phyloP scores from a whole-genome alignment of 257 asterid species.

The Fraxinus excelsior region DNA sequence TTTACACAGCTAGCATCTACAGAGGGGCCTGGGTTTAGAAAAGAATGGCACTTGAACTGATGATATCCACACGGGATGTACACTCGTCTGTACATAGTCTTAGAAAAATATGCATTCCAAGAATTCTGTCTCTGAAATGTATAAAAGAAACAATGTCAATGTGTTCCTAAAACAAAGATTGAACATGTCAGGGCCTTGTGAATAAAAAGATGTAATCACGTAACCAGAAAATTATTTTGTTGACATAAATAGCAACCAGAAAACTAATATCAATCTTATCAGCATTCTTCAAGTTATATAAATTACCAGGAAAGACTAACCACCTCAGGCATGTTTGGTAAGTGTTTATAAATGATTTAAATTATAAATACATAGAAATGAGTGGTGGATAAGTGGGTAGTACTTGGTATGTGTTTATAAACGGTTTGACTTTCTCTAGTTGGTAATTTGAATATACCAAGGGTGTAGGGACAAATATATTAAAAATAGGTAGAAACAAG shows the following conservation, averaged over 20 bases:
- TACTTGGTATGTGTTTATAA: no score
- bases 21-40: slow-evolving; percentile 54
- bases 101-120: slow-evolving; percentile 55
- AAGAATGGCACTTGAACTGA: slow-evolving; percentile 63
- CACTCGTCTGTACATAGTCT: slow-evolving; percentile 44
- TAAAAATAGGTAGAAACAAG: background rate
- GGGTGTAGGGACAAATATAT: background rate
- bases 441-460: no score
- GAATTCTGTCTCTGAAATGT: slow-evolving; percentile 51
- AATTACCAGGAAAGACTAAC: slow-evolving; percentile 11
- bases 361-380: background rate
- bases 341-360: slow-evolving; percentile 3
- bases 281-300: slow-evolving; percentile 1
- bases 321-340: background rate
- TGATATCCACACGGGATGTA: slow-evolving; percentile 44
- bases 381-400: no score
- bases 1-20: slow-evolving; percentile 51
- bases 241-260: background rate
- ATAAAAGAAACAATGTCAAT: slow-evolving; percentile 26
- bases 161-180: slow-evolving; percentile 16
- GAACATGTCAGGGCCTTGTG: background rate
- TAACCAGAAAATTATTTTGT: background rate
- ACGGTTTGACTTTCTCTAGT: no score
- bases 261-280: background rate
- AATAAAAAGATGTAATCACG: background rate